Conservation (phyloP, 352 stramenopile species). For the Globisporangium recalcitrans region DNA sequence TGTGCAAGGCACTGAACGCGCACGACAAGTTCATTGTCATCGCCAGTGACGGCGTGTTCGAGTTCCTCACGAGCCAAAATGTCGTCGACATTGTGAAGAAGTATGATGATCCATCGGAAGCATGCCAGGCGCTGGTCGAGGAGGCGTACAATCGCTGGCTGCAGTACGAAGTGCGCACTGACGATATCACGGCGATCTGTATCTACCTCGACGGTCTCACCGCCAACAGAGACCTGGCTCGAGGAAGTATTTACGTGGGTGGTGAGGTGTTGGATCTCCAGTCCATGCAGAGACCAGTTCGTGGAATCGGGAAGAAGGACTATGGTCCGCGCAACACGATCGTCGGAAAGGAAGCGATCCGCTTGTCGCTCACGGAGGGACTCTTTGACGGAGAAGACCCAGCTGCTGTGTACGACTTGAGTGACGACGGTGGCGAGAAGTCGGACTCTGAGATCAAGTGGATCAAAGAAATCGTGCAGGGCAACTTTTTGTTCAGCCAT, state of each 20-base stretch:
- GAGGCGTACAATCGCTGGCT: constrained; percentile 93
- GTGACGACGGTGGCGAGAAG: constrained; percentile 42
- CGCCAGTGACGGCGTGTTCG: constrained; percentile 92
- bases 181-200: constrained; percentile 92
- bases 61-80: constrained; percentile 93
- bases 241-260: constrained; percentile 80
- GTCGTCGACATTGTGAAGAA: constrained; percentile 90
- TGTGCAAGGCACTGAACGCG: constrained; percentile 83
- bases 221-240: constrained; percentile 41
- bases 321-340: constrained; percentile 73
- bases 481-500: constrained; percentile 92
- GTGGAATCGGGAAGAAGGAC: constrained; percentile 54
- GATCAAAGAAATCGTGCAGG: constrained; percentile 87
- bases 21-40: constrained; percentile 92
- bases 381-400: constrained; percentile 24
- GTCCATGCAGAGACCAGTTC: constrained; percentile 80
- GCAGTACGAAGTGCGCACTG: constrained; percentile 91
- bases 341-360: constrained; percentile 79
- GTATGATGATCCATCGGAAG: constrained; percentile 84
- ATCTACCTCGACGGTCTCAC: constrained; percentile 80
- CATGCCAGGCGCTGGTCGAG: constrained; percentile 86
- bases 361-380: constrained; percentile 63
- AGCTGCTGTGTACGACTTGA: constrained; percentile 30
- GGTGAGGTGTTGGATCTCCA: constrained; percentile 78
- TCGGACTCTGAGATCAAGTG: constrained; percentile 72